phyloP scores from a whole-genome alignment of 192 early-diverging fungal species.

The Backusella tarrabulga region DNA sequence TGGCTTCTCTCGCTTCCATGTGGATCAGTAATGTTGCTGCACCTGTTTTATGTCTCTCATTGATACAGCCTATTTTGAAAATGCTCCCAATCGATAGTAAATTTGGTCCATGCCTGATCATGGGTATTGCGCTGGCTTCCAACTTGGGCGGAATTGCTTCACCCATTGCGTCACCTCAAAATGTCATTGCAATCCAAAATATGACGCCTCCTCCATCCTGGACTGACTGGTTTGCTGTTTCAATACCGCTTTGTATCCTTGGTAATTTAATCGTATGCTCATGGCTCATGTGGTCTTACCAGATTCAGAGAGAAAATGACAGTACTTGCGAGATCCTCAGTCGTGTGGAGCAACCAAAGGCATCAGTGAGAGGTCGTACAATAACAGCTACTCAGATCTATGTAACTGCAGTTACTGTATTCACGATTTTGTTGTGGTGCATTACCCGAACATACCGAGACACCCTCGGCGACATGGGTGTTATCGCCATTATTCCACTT shows the following conservation, averaged over 20 bases:
- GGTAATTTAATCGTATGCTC: slow-evolving; percentile 81
- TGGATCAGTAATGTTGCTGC: slow-evolving; percentile 98
- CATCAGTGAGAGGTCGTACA: slow-evolving; percentile 30
- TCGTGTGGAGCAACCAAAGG: slow-evolving; percentile 43
- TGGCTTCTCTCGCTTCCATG: slow-evolving; percentile 95
- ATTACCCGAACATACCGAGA: slow-evolving; percentile 68
- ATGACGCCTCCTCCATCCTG: slow-evolving; percentile 91
- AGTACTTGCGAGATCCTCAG: not conserved
- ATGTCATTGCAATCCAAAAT: slow-evolving; percentile 91
- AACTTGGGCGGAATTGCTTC: slow-evolving; percentile 98
- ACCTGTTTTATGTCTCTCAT: slow-evolving; percentile 93
- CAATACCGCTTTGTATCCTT: slow-evolving; percentile 83
- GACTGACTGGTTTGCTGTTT: slow-evolving; percentile 87
- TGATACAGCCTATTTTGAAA: slow-evolving; percentile 91
- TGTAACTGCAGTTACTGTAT: slow-evolving; percentile 65
- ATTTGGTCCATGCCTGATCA: slow-evolving; percentile 84
- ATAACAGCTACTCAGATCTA: slow-evolving; percentile 76
- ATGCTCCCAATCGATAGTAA: slow-evolving; percentile 72
- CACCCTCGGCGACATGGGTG: slow-evolving; percentile 92
- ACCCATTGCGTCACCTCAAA: slow-evolving; percentile 96
- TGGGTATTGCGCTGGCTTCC: slow-evolving; percentile 94
- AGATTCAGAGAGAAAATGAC: slow-evolving; percentile 45
- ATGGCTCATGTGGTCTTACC: slow-evolving; percentile 73
- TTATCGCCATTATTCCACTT: slow-evolving; percentile 88
- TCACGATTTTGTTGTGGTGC: slow-evolving; percentile 91